Conservation (phyloP, 2,329 filamentous ascomycete species). For the Aspergillus costaricaensis region DNA sequence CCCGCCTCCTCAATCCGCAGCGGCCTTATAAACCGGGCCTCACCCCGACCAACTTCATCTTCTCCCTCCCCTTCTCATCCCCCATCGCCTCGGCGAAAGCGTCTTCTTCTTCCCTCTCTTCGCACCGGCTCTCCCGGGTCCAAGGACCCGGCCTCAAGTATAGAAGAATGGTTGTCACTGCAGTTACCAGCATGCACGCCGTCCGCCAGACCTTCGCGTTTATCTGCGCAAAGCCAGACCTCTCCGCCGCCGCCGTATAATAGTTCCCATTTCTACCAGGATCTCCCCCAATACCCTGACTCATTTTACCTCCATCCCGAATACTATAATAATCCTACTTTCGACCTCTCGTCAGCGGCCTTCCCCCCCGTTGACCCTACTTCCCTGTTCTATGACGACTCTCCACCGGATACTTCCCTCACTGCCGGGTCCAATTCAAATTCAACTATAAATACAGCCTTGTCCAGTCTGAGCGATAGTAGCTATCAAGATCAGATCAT, state of each 20-base stretch:
- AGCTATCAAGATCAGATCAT: background rate
- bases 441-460: background rate
- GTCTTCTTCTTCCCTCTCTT: background rate
- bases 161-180: slow-evolving; percentile 19
- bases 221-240: slow-evolving; percentile 10
- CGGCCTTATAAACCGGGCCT: slow-evolving; percentile 1
- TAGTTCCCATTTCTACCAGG: background rate
- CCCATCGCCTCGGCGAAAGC: slow-evolving; percentile 3
- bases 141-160: slow-evolving; percentile 18
- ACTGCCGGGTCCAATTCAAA: slow-evolving; percentile 1
- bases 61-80: slow-evolving; percentile 3
- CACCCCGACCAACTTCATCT: background rate
- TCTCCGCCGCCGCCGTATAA: background rate
- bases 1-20: background rate
- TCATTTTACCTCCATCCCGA: slow-evolving; percentile 8
- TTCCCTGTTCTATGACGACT: slow-evolving; percentile 12
- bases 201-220: slow-evolving; percentile 8
- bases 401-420: background rate
- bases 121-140: slow-evolving; percentile 17
- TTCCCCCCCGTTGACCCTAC: slow-evolving; percentile 15
- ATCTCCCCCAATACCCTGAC: slow-evolving; percentile 3
- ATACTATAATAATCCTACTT: background rate
- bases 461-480: slow-evolving; percentile 3
- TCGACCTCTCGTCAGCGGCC: slow-evolving; percentile 13
- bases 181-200: slow-evolving; percentile 9